Evolutionary conservation across 495 filamentous ascomycete genomes (phyloP).

Genomic region (Aspergillus sparsus): DNA sequence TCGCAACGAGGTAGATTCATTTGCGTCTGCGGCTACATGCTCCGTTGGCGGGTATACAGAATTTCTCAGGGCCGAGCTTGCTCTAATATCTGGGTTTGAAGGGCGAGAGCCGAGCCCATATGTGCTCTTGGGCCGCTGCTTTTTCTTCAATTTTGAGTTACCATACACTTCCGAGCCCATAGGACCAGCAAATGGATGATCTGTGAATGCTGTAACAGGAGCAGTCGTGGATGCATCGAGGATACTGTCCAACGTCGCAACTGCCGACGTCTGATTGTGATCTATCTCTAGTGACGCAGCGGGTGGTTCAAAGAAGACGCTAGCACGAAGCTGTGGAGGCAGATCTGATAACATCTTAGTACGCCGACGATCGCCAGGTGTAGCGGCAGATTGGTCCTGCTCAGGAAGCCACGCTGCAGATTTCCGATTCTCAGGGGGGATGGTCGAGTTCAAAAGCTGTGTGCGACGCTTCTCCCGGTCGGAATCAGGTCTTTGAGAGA

Average conservation of each 20-base stretch:
- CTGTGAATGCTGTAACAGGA: conserved; percentile 92
- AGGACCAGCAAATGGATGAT: conserved; percentile 82
- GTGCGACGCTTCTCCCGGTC: conserved; percentile 71
- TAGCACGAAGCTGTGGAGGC: conserved; percentile 89
- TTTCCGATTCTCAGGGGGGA: conserved; percentile 48
- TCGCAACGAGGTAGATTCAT: conserved; percentile 25
- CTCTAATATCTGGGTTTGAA: conserved; percentile 21
- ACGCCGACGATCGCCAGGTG: conserved; percentile 18
- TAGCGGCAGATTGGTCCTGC: conserved; percentile 23
- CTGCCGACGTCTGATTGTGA: conserved; percentile 77
- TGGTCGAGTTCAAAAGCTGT: conserved; percentile 54
- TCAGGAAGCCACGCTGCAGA: conserved; percentile 39
- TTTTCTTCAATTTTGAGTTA: conserved; percentile 33
- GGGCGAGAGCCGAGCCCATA: conserved; percentile 24
- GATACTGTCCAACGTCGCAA: conserved; percentile 87
- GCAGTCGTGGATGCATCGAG: conserved; percentile 91
- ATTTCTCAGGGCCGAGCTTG: conserved; percentile 15
- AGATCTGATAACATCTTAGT: conserved; percentile 52
- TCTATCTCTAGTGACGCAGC: conserved; percentile 60
- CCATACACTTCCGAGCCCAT: conserved; percentile 67
- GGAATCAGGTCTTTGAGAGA: conserved; percentile 69
- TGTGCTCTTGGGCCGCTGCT: conserved; percentile 26
- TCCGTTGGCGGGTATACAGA: conserved; percentile 22
- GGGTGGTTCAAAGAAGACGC: conserved; percentile 82
- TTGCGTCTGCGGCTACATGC: conserved; percentile 19